Percentiles rank a stretch among this genome's conserved stretches.
Evolutionary conservation across 306 rosid species (phyloP).

Genomic region (Quillaja saponaria): DNA sequence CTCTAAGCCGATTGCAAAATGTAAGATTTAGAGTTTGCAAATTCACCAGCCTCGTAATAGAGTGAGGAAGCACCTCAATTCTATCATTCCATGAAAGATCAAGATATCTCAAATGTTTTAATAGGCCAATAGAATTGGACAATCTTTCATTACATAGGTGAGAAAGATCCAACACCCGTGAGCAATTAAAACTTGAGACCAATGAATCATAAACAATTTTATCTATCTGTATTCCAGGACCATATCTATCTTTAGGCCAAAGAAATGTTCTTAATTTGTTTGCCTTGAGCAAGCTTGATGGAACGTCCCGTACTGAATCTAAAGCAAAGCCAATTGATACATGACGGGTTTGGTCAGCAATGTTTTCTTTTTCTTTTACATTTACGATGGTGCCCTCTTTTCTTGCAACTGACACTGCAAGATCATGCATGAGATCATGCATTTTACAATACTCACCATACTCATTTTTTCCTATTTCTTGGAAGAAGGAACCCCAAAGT

Average conservation of each 20-base stretch:
- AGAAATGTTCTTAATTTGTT: too few relatives aligned
- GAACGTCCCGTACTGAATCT: too few relatives aligned
- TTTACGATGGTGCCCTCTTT: not conserved
- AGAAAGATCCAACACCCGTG: constrained; percentile 26
- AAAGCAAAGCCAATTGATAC: too few relatives aligned
- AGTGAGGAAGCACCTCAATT: constrained; percentile 8
- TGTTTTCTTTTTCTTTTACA: too few relatives aligned
- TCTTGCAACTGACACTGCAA: constrained; percentile 1
- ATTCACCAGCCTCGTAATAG: constrained; percentile 6
- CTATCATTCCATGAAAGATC: constrained; percentile 17
- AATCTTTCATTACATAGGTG: not conserved
- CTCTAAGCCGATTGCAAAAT: not conserved
- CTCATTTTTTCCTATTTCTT: not conserved
- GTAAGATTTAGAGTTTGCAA: constrained; percentile 16
- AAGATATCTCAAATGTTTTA: not conserved
- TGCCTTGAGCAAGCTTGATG: too few relatives aligned
- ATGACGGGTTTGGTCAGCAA: too few relatives aligned
- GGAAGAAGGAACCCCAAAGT: constrained; percentile 14
- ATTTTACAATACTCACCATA: not conserved
- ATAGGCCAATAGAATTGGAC: not conserved
- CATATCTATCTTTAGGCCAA: too few relatives aligned
- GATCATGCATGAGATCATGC: constrained; percentile 13
- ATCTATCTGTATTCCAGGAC: too few relatives aligned
- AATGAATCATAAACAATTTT: not conserved
- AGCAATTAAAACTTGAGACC: not conserved